A percentile compares a stretch with the other conserved stretches of the same genome.
Evolutionary conservation across 192 early-diverging fungal genomes (phyloP).

Genomic region (Coemansia pectinata): DNA sequence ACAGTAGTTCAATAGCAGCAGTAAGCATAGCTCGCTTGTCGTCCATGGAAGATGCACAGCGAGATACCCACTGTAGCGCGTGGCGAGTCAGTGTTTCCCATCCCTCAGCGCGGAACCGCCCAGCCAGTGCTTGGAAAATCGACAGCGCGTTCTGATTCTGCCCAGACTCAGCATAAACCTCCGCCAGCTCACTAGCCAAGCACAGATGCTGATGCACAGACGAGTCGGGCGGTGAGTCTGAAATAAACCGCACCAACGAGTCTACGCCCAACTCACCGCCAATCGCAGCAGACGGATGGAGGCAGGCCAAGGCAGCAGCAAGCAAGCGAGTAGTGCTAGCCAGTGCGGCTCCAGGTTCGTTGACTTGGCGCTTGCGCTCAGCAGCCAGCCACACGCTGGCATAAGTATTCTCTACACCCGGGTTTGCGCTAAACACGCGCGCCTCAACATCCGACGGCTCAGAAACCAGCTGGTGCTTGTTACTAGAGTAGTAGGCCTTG

Average conservation of each 20-base stretch:
- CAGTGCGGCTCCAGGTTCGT: background rate
- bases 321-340: background rate
- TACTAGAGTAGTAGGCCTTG: slow-evolving; percentile 10
- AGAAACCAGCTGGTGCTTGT: background rate
- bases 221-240: background rate
- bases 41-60: slow-evolving; percentile 2
- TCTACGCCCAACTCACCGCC: background rate
- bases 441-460: background rate
- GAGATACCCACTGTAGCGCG: slow-evolving; percentile 23
- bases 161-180: slow-evolving; percentile 3
- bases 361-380: slow-evolving; percentile 6
- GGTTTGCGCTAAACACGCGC: slow-evolving; percentile 29
- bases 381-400: slow-evolving; percentile 25
- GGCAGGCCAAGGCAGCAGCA: slow-evolving; percentile 13
- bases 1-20: slow-evolving; percentile 31
- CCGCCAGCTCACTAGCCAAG: slow-evolving; percentile 25
- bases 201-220: background rate
- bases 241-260: background rate
- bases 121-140: slow-evolving; percentile 18
- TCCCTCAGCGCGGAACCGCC: slow-evolving; percentile 26
- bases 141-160: background rate
- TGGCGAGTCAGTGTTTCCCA: slow-evolving; percentile 30
- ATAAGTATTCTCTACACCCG: slow-evolving; percentile 45
- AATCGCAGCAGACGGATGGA: background rate
- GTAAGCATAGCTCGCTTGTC: background rate